Base-by-base conservation (phyloP, 495 filamentous ascomycete genomes). In the Daldinia bambusicola region DNA sequence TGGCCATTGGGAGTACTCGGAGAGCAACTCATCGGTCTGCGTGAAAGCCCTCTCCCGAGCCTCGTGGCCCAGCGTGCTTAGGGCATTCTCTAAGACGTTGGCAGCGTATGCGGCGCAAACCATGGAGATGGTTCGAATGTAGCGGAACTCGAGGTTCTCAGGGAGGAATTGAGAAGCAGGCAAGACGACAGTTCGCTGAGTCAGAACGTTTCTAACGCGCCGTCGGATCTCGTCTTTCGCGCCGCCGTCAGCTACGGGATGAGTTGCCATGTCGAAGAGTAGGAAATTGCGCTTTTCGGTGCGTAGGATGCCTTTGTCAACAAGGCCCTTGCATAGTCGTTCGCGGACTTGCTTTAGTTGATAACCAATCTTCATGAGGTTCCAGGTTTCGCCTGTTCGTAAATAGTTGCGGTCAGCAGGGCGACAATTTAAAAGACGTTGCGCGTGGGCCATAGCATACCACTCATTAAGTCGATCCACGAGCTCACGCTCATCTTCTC, bases 361-460 rank as follows among this genome's bases (percentile, higher is more conserved):
- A 82, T 99, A 99, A 77, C 95, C 95, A 74, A 99, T 99, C 83
- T 99, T 99, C 95, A 99, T 98, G 61, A 99, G 84, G 75, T 99
- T 99, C 95, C 95, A 99, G 65, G 95, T 99, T 82, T 99, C 95
- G 71, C 95, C 95, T 99, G 75, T 69, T 14, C 26, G 45, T 40
- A 56, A 58, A 45, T 38, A 61, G 63, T 63, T 36, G 61, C 56
- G 69, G 77, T 78, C 60, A 74, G 66, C 45, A 63, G 63, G 48
- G n/a, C 18, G 45, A 38, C 26, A 51, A 53, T 7, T 51, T 22
- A 48, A 8, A 7, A 48, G 0, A 52, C 26, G 50, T 16, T 43
- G 45, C 38, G 59, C 50, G 16, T 43, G 53, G 12, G 9, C 41
- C 18, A 37, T 34, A 38, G 66, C 87, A 59, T 91, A 98, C 95